Base-by-base conservation (phyloP, 495 filamentous ascomycete genomes). In the Extremus antarcticus region DNA sequence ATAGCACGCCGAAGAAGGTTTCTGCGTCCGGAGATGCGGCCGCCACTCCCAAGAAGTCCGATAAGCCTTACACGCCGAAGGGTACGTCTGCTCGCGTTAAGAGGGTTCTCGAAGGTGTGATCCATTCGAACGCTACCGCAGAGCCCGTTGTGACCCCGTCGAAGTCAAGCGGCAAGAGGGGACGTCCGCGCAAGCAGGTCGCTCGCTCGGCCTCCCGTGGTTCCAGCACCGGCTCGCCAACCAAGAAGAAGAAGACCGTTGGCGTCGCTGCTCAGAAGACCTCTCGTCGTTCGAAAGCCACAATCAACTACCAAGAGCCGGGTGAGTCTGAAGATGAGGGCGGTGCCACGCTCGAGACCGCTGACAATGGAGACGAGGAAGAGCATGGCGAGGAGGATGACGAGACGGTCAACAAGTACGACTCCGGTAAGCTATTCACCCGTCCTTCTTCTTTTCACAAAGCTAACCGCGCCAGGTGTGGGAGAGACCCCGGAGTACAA, bases 21-120 rank as follows among this genome's bases (percentile, higher is more conserved):
- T 35, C 13, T 13, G 29, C 29, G 9, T 39, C 35, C 35, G 9
- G 9, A 9, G 35, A 39, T n/a, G 35, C n/a, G 35, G 35, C 35
- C 4, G 15, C 51, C 4, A 29, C 41, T 8, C 16, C 45, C 57
- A 55, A 55, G 51, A 59, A 49, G 21, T n/a, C n/a, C n/a, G n/a
- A n/a, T n/a, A 56, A 56, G 39, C 20, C 25, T 2, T 1, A 17
- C 11, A 41, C 25, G 10, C 15, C 16, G 20, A 38, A 51, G 29
- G 22, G n/a, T n/a, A n/a, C n/a, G n/a, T n/a, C n/a, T n/a, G n/a
- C n/a, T n/a, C n/a, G n/a, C n/a, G n/a, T n/a, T n/a, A n/a, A n/a
- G n/a, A n/a, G n/a, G n/a, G n/a, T n/a, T n/a, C n/a, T n/a, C n/a
- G n/a, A n/a, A n/a, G n/a, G n/a, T n/a, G n/a, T n/a, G n/a, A n/a